Base-by-base conservation (phyloP, 768 basidiomycete species). In the Pulveroboletus frians region DNA sequence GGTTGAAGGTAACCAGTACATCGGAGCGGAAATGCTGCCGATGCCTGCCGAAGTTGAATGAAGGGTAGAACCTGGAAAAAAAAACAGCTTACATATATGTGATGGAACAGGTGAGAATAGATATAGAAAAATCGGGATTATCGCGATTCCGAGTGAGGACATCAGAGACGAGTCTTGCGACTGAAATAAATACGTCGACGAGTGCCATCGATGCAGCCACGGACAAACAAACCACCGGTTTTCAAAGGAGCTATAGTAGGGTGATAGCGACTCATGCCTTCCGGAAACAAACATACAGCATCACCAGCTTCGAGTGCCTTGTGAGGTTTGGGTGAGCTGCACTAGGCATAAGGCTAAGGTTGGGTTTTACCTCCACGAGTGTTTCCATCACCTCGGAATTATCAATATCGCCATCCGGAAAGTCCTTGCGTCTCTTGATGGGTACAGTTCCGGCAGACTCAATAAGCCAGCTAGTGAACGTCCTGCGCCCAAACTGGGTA, bases 391-490 rank as follows among this genome's bases (percentile, higher is more conserved):
- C 79, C 2, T 77, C 71, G 1, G 75, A 73, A 62, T 94, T 94
- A 65, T 93, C 83, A 0, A 70, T 71, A 13, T 65, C 69, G 3
- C 69, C 76, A 40, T 82, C 78, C 0, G 54, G 53, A 56, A 75
- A 78, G 60, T 94, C 92, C 55, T 85, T 90, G 45, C 79, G 75
- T 50, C 92, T 75, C 61, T 84, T 79, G 38, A 94, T 79, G 1
- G 92, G 92, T 3, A 94, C 77, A 1, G 92, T 92, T 11, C 92
- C 92, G 9, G 87, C 86, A 15, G 84, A 83, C 64, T 92, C 89
- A 43, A 94, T 90, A 17, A 94, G 76, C 91, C 92, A 92, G 53
- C 85, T 88, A 8, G 87, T 90, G 65, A 94, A 90, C 3, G 89
- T 93, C 55, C 66, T 78, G 37, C 76, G 82, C 3, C 89, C 88